A percentile compares a stretch with the other conserved stretches of the same genome.
Conservation (phyloP, 2,329 filamentous ascomycete genomes). For the Pseudogymnoascus sp. region DNA sequence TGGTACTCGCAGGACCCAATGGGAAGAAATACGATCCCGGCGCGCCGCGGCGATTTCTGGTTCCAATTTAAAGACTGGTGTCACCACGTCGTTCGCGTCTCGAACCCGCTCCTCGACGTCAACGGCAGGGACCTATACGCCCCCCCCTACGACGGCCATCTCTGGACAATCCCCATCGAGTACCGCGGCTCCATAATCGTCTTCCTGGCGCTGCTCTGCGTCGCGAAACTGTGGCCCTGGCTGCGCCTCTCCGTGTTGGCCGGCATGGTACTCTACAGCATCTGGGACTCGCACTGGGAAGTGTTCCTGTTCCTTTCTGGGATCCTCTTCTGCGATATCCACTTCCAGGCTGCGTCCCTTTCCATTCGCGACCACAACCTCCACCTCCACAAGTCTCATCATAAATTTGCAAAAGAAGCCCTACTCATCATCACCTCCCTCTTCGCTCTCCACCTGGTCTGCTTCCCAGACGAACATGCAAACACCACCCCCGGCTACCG, state of each 20-base stretch:
- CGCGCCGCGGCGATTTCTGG: background rate
- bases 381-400: too few species aligned
- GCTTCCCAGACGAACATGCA: constrained; percentile 25
- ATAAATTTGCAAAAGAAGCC: background rate
- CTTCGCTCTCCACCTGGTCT: constrained; percentile 4
- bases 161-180: constrained; percentile 60
- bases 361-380: background rate
- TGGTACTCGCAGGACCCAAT: background rate
- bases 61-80: background rate
- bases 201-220: constrained; percentile 28
- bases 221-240: background rate
- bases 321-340: constrained; percentile 57
- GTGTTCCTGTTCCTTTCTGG: constrained; percentile 45
- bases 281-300: constrained; percentile 29
- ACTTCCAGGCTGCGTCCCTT: constrained; percentile 39
- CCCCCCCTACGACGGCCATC: constrained; percentile 34
- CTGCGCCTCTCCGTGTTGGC: constrained; percentile 46
- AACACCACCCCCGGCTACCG: background rate
- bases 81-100: background rate
- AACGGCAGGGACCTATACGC: background rate
- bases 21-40: background rate
- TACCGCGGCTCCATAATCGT: constrained; percentile 58
- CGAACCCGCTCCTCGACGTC: background rate
- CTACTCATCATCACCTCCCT: constrained; percentile 9
- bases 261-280: constrained; percentile 55